Base-by-base conservation (phyloP, 495 filamentous ascomycete species). In the Lichenothelia convexa region DNA sequence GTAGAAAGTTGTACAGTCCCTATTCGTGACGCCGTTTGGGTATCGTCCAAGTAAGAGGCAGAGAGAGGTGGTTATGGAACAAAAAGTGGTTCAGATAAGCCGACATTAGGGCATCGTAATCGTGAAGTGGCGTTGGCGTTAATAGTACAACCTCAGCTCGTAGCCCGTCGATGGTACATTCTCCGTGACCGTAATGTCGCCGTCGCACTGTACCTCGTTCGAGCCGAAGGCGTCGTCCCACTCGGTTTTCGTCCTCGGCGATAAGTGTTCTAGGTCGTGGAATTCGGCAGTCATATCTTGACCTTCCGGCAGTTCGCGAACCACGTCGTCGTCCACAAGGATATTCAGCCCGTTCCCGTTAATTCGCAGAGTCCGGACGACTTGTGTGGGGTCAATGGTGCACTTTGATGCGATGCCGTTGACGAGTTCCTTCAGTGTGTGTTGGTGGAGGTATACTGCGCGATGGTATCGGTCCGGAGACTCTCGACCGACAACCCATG, bases 311-410 rank as follows among this genome's bases (percentile, higher is more conserved):
- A 95, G 63, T 52, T 85, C 78, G n/a, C 68, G 68, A 15, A 97
- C 73, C 20, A 89, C 74, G 32, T 93, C 84, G 42, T 97, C 81
- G 52, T 97, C 89, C 36, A 95, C 65, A 51, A 86, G 73, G 31
- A 97, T 75, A 44, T 79, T 70, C 3, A 94, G 53, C 0, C 85
- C 83, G 38, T 70, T 69, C 17, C 68, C 57, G 18, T 78, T 76
- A 39, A 86, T 60, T 23, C 67, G 80, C 17, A 93, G 53, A 1
- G 76, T 73, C 20, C 78, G 73, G 9, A 71, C 54, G 27, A 95
- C 70, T 21, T 65, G 67, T 2, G 59, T 54, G 0, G 77, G 65
- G 34, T 94, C 80, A 37, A 97, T 68, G 12, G 75, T 66, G 48
- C 73, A 80, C 57, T 93, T 94, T 21, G 61, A 50, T 2, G 82